These are phyloP conservation scores for Helotiales sp. DNA, from an alignment of 2,329 filamentous ascomycete genomes.

Conservation along the genomic window DNA sequence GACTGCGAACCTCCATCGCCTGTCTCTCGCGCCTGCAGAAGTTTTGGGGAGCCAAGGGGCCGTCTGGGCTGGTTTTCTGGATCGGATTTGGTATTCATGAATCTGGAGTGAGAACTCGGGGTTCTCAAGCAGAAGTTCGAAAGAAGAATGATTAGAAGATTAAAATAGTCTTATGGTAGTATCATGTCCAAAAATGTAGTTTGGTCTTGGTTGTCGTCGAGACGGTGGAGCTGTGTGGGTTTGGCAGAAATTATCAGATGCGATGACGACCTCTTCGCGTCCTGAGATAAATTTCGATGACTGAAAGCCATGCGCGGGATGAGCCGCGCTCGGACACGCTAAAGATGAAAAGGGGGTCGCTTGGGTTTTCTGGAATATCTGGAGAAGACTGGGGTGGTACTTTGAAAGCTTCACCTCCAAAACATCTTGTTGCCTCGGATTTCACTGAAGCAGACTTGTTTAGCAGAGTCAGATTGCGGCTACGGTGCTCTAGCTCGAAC, in stretches of 20 bases:
- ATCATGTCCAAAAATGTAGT: conserved; percentile 15
- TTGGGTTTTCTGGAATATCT: conserved; percentile 9
- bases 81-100: conserved; percentile 40
- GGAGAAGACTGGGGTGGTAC: background rate
- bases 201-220: conserved; percentile 1
- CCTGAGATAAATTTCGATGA: conserved; percentile 13
- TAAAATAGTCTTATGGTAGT: conserved; percentile 11
- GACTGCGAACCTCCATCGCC: conserved; percentile 57
- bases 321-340: conserved; percentile 7
- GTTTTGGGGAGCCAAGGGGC: conserved; percentile 36
- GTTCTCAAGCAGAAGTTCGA: conserved; percentile 20
- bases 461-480: background rate
- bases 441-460: background rate
- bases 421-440: background rate
- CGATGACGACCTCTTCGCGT: conserved; percentile 14
- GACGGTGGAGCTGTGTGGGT: background rate
- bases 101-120: conserved; percentile 28
- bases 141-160: background rate
- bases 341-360: conserved; percentile 12
- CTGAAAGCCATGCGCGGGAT: conserved; percentile 7
- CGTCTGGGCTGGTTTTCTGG: conserved; percentile 25
- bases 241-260: background rate
- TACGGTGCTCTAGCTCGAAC: conserved; percentile 6
- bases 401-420: background rate
- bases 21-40: conserved; percentile 65